phyloP scores from a whole-genome alignment of 768 basidiomycete species.

The Calocybe indica region DNA sequence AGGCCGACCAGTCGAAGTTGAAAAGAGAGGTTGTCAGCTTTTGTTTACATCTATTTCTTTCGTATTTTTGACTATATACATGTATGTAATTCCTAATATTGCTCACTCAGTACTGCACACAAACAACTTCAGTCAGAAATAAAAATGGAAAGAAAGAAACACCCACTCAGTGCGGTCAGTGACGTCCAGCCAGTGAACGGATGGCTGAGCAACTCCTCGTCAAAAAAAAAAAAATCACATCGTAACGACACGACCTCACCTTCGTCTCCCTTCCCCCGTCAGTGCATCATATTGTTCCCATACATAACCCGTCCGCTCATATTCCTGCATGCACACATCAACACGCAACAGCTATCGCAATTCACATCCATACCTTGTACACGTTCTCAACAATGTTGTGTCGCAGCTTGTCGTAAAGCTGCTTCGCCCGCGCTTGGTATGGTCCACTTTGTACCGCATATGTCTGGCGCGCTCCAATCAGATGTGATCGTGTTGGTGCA shows the following conservation, averaged over 20 bases:
- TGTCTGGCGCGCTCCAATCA: constrained; percentile 36
- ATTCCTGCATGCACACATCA: constrained; percentile 51
- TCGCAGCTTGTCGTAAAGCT: constrained; percentile 78
- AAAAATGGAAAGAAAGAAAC: background rate
- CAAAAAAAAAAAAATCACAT: constrained; percentile 2
- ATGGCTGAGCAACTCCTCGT: constrained; percentile 45
- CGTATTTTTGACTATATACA: constrained; percentile 26
- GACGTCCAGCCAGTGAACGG: constrained; percentile 99
- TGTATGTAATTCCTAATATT: constrained; percentile 15
- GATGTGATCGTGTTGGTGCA: background rate
- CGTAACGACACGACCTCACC: constrained; percentile 37
- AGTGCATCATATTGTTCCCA: constrained; percentile 95
- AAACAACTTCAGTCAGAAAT: background rate
- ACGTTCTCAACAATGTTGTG: constrained; percentile 84
- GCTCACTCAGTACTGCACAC: constrained; percentile 21
- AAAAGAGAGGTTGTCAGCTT: background rate
- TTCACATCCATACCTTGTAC: constrained; percentile 32
- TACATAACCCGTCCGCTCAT: constrained; percentile 86
- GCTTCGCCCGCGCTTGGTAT: constrained; percentile 62
- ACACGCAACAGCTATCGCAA: background rate
- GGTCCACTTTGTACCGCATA: constrained; percentile 82
- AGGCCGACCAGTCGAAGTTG: background rate
- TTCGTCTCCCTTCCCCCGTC: constrained; percentile 80
- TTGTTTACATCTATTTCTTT: constrained; percentile 31
- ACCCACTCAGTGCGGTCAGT: constrained; percentile 80